These are phyloP conservation scores for Ramalina intermedia DNA, from an alignment of 495 filamentous ascomycete genomes.

Conservation along the genomic window DNA sequence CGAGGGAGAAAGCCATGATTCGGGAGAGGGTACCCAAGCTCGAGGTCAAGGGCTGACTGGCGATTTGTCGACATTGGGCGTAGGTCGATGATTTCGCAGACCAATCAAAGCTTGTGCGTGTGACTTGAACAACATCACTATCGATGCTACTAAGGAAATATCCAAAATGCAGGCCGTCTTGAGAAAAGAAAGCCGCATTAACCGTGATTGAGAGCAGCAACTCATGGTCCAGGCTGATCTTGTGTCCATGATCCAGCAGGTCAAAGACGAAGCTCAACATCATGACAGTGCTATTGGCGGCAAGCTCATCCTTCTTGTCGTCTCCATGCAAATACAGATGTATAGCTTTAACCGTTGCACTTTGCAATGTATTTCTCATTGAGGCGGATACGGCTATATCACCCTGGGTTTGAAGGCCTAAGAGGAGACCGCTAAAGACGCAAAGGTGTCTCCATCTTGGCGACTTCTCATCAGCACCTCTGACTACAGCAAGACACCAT, in stretches of 20 bases:
- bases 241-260: slow-evolving; percentile 44
- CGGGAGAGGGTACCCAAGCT: slow-evolving; percentile 68
- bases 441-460: slow-evolving; percentile 81
- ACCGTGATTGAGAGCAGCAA: slow-evolving; percentile 55
- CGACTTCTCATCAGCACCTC: slow-evolving; percentile 71
- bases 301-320: slow-evolving; percentile 36
- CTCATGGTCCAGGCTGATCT: slow-evolving; percentile 56
- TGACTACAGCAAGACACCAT: slow-evolving; percentile 72
- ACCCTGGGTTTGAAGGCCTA: slow-evolving; percentile 63
- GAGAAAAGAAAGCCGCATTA: slow-evolving; percentile 50
- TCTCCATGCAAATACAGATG: slow-evolving; percentile 58
- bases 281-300: slow-evolving; percentile 47
- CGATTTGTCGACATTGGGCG: slow-evolving; percentile 37
- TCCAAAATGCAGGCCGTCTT: slow-evolving; percentile 67
- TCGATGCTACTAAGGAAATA: slow-evolving; percentile 71
- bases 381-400: slow-evolving; percentile 43
- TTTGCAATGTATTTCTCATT: slow-evolving; percentile 59
- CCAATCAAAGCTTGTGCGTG: slow-evolving; percentile 61
- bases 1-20: slow-evolving; percentile 58
- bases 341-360: slow-evolving; percentile 59
- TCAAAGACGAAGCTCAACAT: slow-evolving; percentile 70
- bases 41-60: slow-evolving; percentile 54
- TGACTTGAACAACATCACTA: slow-evolving; percentile 49
- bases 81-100: slow-evolving; percentile 44
- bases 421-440: slow-evolving; percentile 63